These are phyloP conservation scores for Diphasiastrum complanatum DNA, from an alignment of 83 land plant species.

Conservation along the genomic window DNA sequence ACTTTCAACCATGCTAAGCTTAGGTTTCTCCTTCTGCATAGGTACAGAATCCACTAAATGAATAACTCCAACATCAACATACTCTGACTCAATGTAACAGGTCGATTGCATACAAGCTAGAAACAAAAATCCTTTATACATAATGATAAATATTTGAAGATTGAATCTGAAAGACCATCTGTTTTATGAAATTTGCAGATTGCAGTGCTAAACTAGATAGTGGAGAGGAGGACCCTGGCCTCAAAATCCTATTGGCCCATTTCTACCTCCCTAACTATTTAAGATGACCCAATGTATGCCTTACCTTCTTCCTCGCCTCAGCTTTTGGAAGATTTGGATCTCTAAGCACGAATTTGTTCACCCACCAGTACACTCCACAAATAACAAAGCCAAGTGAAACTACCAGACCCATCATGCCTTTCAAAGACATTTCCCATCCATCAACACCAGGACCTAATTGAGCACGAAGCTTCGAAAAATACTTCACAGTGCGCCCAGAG, in stretches of 20 bases:
- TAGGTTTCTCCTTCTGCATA: constrained; percentile 79
- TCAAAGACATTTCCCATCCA: constrained; percentile 95
- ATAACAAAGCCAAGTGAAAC: constrained; percentile 74
- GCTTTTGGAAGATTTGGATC: constrained; percentile 67
- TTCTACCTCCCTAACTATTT: too few species aligned
- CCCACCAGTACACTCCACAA: constrained; percentile 81
- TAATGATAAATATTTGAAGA: too few species aligned
- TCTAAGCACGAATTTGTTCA: constrained; percentile 58
- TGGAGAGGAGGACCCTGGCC: too few species aligned
- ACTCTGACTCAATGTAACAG: not conserved
- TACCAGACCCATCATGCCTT: constrained; percentile 96
- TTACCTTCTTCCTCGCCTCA: constrained; percentile 76
- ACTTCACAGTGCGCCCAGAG: constrained; percentile 97
- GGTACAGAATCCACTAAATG: too few species aligned
- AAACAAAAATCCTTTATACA: too few species aligned
- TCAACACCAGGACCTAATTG: constrained; percentile 87
- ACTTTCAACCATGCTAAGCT: constrained; percentile 86
- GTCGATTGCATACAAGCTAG: not conserved
- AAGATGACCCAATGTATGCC: not conserved
- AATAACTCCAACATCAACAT: not conserved
- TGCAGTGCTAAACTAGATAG: too few species aligned
- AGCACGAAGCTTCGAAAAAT: constrained; percentile 76
- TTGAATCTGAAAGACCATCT: too few species aligned
- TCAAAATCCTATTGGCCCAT: too few species aligned
- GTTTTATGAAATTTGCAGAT: too few species aligned